These are phyloP conservation scores for Coemansia erecta DNA, from an alignment of 192 early-diverging fungal genomes.

Conservation along the genomic window DNA sequence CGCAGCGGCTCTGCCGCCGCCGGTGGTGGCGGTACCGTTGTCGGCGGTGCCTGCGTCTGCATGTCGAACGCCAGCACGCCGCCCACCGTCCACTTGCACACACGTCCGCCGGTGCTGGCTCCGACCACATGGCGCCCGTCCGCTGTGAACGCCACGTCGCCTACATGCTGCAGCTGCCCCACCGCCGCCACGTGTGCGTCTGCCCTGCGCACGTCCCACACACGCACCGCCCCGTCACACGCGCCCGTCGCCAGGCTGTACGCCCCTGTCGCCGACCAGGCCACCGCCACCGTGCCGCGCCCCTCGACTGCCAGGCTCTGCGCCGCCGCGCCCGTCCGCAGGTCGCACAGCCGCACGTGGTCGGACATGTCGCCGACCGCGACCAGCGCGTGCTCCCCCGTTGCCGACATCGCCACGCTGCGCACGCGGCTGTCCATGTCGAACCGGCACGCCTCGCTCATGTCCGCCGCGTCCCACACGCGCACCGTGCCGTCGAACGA, in stretches of 20 bases:
- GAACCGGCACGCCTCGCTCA: slow-evolving; percentile 71
- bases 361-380: slow-evolving; percentile 71
- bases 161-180: slow-evolving; percentile 28
- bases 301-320: slow-evolving; percentile 58
- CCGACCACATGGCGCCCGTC: slow-evolving; percentile 62
- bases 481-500: slow-evolving; percentile 76
- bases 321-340: slow-evolving; percentile 45
- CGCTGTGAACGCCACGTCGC: slow-evolving; percentile 64
- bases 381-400: slow-evolving; percentile 71
- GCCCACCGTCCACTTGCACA: slow-evolving; percentile 66
- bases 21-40: neutral
- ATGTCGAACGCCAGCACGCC: neutral
- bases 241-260: slow-evolving; percentile 73
- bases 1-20: neutral
- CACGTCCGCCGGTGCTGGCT: slow-evolving; percentile 58
- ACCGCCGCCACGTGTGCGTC: no score
- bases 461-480: slow-evolving; percentile 76
- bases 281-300: slow-evolving; percentile 55
- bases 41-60: neutral
- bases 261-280: slow-evolving; percentile 77
- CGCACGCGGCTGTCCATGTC: slow-evolving; percentile 67
- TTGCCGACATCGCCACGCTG: slow-evolving; percentile 71
- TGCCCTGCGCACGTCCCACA: slow-evolving; percentile 56
- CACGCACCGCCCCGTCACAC: slow-evolving; percentile 63
- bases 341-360: slow-evolving; percentile 76